These are phyloP conservation scores for Clitocybe nebularis DNA, from an alignment of 1,284 basidiomycete species.

Conservation along the genomic window DNA sequence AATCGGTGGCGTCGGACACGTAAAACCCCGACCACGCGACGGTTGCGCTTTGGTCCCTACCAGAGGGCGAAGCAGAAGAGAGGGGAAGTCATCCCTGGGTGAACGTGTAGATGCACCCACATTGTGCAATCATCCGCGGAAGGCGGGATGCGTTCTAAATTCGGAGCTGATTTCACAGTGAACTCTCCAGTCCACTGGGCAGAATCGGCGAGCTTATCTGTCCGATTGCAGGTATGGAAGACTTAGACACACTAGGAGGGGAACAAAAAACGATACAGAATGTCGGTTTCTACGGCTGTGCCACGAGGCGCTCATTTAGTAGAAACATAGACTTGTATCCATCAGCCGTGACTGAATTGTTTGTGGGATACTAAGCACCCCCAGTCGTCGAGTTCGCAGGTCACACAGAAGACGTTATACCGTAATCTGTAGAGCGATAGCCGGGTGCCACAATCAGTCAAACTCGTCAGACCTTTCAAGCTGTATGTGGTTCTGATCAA, in stretches of 20 bases:
- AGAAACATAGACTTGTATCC: no score
- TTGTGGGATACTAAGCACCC: no score
- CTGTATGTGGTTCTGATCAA: constrained; percentile 5
- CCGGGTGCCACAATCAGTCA: constrained; percentile 34
- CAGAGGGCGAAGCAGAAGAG: constrained; percentile 23
- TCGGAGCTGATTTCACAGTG: constrained; percentile 29
- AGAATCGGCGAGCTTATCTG: constrained; percentile 29
- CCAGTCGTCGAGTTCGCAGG: no score
- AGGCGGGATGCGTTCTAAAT: constrained; percentile 34
- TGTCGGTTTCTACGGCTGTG: no score
- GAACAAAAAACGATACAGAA: no score
- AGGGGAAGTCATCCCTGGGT: constrained; percentile 24
- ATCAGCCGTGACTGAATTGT: no score
- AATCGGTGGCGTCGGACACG: constrained; percentile 37
- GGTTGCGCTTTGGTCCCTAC: no score
- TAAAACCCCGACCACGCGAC: no score
- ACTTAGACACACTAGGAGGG: no score
- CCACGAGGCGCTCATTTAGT: no score
- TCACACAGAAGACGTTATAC: constrained; percentile 13
- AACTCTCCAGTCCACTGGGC: constrained; percentile 33
- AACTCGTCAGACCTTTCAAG: constrained; percentile 9
- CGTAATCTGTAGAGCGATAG: constrained; percentile 6
- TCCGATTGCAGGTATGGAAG: constrained; percentile 9
- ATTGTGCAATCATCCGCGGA: constrained; percentile 40
- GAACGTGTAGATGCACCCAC: constrained; percentile 25